Evolutionary conservation across 345 rosid species (phyloP), one percentile per base, ranked within the genome.

Genomic region (Raphanus sativus): DNA sequence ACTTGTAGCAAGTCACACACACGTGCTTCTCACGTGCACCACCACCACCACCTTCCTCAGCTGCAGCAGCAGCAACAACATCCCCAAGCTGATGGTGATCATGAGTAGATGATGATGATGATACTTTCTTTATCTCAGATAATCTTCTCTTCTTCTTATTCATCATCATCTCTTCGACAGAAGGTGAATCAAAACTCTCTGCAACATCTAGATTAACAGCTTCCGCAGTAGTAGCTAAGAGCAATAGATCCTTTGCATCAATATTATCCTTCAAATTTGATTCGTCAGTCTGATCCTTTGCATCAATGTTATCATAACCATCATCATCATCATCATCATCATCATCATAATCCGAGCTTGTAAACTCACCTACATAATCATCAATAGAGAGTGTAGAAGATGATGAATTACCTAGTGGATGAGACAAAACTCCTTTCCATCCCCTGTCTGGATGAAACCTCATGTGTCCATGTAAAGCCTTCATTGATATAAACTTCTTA

Each of bases 401-500:
- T 0, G 78, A 77, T 0, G 77, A 75, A 68, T 60, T 17, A 74
- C 62, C 71, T 52, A 36, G 62, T 28, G 64, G 65, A 16, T 13
- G 67, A 63, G 12, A 10, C 4, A 76, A 75, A 34, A 83, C 70
- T 4, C 91, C 91, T 72, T 83, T 84, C 89, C 89, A 85, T 1
- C 75, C 68, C 74, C 91, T 79, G 29, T 86, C 83, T 4, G 89
- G 88, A 74, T 88, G 91, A 65, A 75, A 66, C 77, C 87, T 83
- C 91, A 88, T 82, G 80, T 88, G 91, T 6, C 91, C 89, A 15
- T 77, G 85, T 24, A 88, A 62, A 60, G 86, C 82, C 65, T 88
- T 86, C 82, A 61, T 55, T 2, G 91, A 85, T 29, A 64, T 42
- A 54, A 86, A 88, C 36, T 52, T 36, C 73, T 81, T 84, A 2